These are phyloP conservation scores for Amanita fuliginea DNA, from an alignment of 768 basidiomycete genomes.

Conservation along the genomic window DNA sequence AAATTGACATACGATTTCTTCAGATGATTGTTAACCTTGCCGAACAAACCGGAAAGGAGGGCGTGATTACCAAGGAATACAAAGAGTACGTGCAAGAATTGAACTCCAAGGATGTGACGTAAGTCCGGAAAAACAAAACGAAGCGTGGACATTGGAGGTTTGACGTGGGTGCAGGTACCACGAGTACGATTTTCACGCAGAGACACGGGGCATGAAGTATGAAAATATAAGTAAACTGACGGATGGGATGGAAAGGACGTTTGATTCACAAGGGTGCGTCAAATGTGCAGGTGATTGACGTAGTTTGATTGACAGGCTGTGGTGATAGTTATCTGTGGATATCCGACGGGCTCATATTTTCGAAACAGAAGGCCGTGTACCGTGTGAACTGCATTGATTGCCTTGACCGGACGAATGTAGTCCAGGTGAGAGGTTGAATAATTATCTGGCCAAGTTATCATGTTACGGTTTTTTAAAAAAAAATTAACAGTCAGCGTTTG, in stretches of 20 bases:
- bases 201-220: constrained; percentile 96
- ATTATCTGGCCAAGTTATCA: neutral
- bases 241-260: constrained; percentile 54
- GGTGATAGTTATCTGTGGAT: constrained; percentile 68
- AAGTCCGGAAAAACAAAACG: constrained; percentile 12
- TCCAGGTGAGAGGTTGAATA: constrained; percentile 45
- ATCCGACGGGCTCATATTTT: constrained; percentile 55
- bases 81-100: constrained; percentile 53
- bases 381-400: constrained; percentile 95
- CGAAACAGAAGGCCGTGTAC: constrained; percentile 79
- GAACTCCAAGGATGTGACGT: constrained; percentile 46
- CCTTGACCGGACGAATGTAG: constrained; percentile 90
- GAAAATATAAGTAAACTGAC: constrained; percentile 84
- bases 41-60: constrained; percentile 87
- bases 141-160: neutral
- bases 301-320: neutral
- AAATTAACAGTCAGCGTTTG: constrained; percentile 82
- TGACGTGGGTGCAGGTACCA: constrained; percentile 40
- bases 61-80: constrained; percentile 67
- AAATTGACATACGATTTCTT: neutral
- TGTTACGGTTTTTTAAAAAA: constrained; percentile 1
- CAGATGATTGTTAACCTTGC: constrained; percentile 85
- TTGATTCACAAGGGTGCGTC: constrained; percentile 69
- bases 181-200: constrained; percentile 88
- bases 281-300: neutral